phyloP scores from a whole-genome alignment of 2,329 filamentous ascomycete species.

The Akanthomyces dipterigenus region DNA sequence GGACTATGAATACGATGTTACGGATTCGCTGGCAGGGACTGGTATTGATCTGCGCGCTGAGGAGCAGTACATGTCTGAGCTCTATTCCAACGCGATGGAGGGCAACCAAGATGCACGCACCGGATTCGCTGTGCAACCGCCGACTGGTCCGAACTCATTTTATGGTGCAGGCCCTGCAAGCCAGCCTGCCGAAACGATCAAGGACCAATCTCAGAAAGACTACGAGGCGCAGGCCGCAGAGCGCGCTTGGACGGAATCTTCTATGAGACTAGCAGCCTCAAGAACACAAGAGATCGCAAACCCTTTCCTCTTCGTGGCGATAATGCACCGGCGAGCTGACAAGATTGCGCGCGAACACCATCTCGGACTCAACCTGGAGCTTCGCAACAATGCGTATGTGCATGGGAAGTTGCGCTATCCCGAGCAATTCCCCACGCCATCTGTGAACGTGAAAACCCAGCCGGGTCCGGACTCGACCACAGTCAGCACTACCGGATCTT shows the following conservation, averaged over 20 bases:
- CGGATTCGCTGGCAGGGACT: constrained; percentile 76
- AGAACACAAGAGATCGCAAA: constrained; percentile 65
- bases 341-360: constrained; percentile 54
- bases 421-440: constrained; percentile 42
- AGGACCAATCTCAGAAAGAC: constrained; percentile 51
- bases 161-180: constrained; percentile 61
- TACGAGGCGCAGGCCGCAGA: constrained; percentile 59
- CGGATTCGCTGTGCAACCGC: constrained; percentile 44
- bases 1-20: constrained; percentile 63
- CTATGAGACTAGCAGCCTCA: constrained; percentile 51
- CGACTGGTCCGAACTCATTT: constrained; percentile 50
- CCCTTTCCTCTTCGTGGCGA: constrained; percentile 63
- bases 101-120: constrained; percentile 40
- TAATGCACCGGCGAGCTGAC: constrained; percentile 50
- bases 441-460: constrained; percentile 47
- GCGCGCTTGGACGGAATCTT: constrained; percentile 59
- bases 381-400: constrained; percentile 38
- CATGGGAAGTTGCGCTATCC: constrained; percentile 45
- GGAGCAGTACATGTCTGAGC: constrained; percentile 70
- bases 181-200: constrained; percentile 45
- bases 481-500: constrained; percentile 58
- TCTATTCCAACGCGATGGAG: constrained; percentile 48
- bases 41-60: constrained; percentile 84
- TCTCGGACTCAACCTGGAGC: constrained; percentile 47
- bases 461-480: constrained; percentile 56